Base-by-base conservation (phyloP, 805 yeast species). In the Wickerhamomyces canadensis region DNA sequence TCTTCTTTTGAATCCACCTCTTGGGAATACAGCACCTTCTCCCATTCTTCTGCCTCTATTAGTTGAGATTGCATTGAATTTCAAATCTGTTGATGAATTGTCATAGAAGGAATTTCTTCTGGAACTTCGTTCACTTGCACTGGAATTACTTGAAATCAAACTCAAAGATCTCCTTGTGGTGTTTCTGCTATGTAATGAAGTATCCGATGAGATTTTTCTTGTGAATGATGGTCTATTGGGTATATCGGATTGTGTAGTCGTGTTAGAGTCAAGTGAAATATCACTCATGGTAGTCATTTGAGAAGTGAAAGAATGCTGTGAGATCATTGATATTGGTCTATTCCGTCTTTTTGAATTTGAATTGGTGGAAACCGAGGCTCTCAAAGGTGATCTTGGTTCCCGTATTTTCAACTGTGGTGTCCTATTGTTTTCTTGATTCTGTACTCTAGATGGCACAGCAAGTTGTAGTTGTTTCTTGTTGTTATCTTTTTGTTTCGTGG, bases 261-360 rank as follows among this genome's bases (percentile, higher is more conserved):
- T 37, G 10, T 39, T 44, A 1, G 54, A 50, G 3, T 44, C 61
- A 26, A 59, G 58, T 5, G 73, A 70, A 0, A 80, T 65, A 38
- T 75, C 80, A 0, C 81, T 75, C 27, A 65, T 58, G 4, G 68
- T 65, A 1, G 78, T 71, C 30, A 61, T 57, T 34, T 58, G 65
- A 0, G 76, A 71, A n/a, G 69, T 60, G 2, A 65, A 53, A 0
- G 78, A 72, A 37, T 67, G 67, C 17, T 74, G 70, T 0, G 82
- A 76, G 1, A 75, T 52, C 27, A 68, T 64, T 1, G 83, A 76
- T 0, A 65, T 62, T 4, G 80, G 80, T 34, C 81, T 57, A 21
- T 61, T 39, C 43, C 54, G 51, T 41, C 25, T 43, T 45, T 34
- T 35, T 27, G 29, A 13, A 19, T 30, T 11, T 27, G 29, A 13